Evolutionary conservation across 83 land plant species (phyloP).

Genomic region (Diphasiastrum complanatum): DNA sequence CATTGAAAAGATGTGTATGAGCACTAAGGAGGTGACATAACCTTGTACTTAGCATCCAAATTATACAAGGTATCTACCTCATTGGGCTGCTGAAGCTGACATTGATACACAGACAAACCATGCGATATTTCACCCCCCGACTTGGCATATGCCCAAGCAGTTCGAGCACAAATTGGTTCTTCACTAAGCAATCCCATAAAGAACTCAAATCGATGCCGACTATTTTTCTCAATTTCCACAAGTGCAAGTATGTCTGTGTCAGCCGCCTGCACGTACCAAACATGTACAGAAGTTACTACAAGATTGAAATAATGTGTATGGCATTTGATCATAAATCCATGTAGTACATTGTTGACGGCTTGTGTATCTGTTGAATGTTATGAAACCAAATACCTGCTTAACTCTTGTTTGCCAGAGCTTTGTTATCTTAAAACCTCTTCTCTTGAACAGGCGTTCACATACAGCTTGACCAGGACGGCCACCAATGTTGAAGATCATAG

Average conservation of each 20-base stretch:
- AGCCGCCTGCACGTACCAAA: slow-evolving; percentile 84
- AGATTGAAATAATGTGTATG: too few relatives aligned
- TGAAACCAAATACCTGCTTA: slow-evolving; percentile 47
- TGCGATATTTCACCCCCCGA: slow-evolving; percentile 95
- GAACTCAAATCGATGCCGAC: slow-evolving; percentile 95
- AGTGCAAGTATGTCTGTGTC: slow-evolving; percentile 95
- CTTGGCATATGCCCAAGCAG: slow-evolving; percentile 86
- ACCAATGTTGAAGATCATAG: slow-evolving; percentile 94
- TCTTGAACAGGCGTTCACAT: slow-evolving; percentile 76
- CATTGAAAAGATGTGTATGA: not conserved
- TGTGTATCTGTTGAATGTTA: too few relatives aligned
- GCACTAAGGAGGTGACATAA: too few relatives aligned
- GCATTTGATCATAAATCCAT: too few relatives aligned
- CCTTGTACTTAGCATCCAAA: not conserved
- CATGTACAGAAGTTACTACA: not conserved
- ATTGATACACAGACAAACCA: slow-evolving; percentile 90
- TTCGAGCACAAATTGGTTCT: slow-evolving; percentile 93
- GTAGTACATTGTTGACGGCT: too few relatives aligned
- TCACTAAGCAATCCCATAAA: slow-evolving; percentile 97
- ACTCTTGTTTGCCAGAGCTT: slow-evolving; percentile 97
- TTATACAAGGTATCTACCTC: slow-evolving; percentile 39
- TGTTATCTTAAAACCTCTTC: slow-evolving; percentile 73
- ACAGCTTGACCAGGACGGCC: slow-evolving; percentile 98
- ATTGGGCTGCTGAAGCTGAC: slow-evolving; percentile 78
- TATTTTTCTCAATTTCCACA: slow-evolving; percentile 95